Base-by-base conservation (phyloP, 805 yeast species). In the Candida easanensis region DNA sequence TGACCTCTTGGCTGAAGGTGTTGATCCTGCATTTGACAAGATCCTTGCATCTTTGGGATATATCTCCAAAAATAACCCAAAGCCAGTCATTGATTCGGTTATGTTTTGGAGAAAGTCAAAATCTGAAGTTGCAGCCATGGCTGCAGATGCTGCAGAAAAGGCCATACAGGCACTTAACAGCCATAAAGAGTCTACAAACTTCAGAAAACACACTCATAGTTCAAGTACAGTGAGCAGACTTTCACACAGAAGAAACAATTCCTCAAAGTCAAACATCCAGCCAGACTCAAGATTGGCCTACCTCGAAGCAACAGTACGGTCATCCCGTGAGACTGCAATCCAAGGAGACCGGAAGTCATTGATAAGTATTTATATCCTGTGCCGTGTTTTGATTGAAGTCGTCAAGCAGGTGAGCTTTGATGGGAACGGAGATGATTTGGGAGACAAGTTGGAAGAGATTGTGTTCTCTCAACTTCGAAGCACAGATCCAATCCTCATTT, bases 101-200 rank as follows among this genome's bases (percentile, higher is more conserved):
- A 90, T 93, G 98, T 90, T 87, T 60, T 93, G 99, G 99, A 76
- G 98, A 47, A 88, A 91, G 61, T 80, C 91, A 2, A 93, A 93
- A 62, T 82, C 95, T 13, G 98, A 91, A 54, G 82, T 85, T 3
- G 88, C 95, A 2, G 77, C 79, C 22, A 68, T 76, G 63, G 80
- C 84, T 1, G 73, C 80, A 4, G 71, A 78, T 16, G 74, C 73
- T 32, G 70, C 74, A 14, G 80, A 77, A 39, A 70, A 61, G 42
- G 68, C 70, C 2, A 31, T 67, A 0, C 51, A 42, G 6, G 59
- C 56, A 0, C 34, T 52, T 9, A 64, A 60, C 49, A 69, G 65
- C 14, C 61, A 64, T 33, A 68, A 64, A 35, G 56, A 45, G 26
- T 46, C 57, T 1, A 14, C 58, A 3, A 45, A 34, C 6, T 54